phyloP scores from a whole-genome alignment of 1,139 yeast genomes.

The Yamadazyma taylorii region DNA sequence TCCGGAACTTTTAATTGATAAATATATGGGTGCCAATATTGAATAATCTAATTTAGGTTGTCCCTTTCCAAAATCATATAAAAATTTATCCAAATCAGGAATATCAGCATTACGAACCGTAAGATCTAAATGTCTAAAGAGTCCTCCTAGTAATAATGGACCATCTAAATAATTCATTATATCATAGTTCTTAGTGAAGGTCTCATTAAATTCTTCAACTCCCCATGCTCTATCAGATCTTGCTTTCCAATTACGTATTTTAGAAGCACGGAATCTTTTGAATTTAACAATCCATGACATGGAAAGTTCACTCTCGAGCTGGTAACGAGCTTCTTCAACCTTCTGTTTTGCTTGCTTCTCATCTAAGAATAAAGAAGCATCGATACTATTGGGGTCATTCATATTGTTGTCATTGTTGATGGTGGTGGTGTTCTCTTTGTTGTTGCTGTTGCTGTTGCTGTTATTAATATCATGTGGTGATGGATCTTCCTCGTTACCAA shows the following conservation, averaged over 20 bases:
- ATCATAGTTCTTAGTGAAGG: constrained; percentile 33
- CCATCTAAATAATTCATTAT: constrained; percentile 38
- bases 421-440: too few species aligned
- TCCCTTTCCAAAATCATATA: constrained; percentile 37
- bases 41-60: constrained; percentile 45
- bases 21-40: constrained; percentile 37
- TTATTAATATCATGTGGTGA: too few species aligned
- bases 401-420: not conserved
- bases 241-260: constrained; percentile 27
- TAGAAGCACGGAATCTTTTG: constrained; percentile 25
- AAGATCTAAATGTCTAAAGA: constrained; percentile 34
- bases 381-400: constrained; percentile 1
- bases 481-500: not conserved
- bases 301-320: constrained; percentile 51
- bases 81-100: constrained; percentile 36
- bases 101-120: constrained; percentile 26
- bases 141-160: constrained; percentile 34
- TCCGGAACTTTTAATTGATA: constrained; percentile 31
- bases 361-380: constrained; percentile 9
- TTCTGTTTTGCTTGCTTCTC: constrained; percentile 27
- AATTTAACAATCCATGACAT: constrained; percentile 65
- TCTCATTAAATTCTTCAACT: constrained; percentile 29
- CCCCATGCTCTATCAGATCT: constrained; percentile 37
- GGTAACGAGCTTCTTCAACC: constrained; percentile 35
- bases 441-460: too few species aligned